Evolutionary conservation across 352 stramenopile genomes (phyloP).

Genomic region (Globisporangium parvum): DNA sequence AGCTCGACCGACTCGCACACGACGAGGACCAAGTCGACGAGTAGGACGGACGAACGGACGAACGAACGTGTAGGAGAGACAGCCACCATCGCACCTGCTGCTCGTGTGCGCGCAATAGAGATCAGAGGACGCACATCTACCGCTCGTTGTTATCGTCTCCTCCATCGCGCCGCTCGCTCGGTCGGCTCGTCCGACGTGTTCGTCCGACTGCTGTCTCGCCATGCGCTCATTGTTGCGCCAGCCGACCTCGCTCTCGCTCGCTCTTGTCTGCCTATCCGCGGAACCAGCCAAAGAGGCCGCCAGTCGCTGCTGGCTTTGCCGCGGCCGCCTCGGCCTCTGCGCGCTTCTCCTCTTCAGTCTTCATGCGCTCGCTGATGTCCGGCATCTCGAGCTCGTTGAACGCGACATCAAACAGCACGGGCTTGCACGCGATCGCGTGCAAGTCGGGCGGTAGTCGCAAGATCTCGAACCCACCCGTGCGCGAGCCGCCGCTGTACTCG

Average conservation of each 20-base stretch:
- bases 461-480: constrained; percentile 53
- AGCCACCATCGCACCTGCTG: not conserved
- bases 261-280: constrained; percentile 34
- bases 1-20: constrained; percentile 39
- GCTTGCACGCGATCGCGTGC: constrained; percentile 62
- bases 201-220: not conserved
- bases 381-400: constrained; percentile 81
- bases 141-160: not conserved
- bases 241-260: too few relatives aligned
- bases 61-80: not conserved
- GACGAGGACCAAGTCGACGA: constrained; percentile 37
- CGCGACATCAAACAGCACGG: constrained; percentile 76
- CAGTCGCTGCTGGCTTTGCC: constrained; percentile 23
- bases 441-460: constrained; percentile 63
- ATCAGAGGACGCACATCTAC: too few relatives aligned
- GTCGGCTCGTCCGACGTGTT: not conserved
- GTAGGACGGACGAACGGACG: constrained; percentile 2
- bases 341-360: constrained; percentile 69
- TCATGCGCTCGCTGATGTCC: constrained; percentile 66
- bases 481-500: constrained; percentile 39
- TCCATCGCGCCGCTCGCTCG: not conserved
- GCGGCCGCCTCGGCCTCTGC: constrained; percentile 35
- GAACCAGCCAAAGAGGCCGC: constrained; percentile 77
- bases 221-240: not conserved
- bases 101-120: too few relatives aligned